These are phyloP conservation scores for Xylariaceae sp. DNA, from an alignment of 2,329 filamentous ascomycete species.

Conservation along the genomic window DNA sequence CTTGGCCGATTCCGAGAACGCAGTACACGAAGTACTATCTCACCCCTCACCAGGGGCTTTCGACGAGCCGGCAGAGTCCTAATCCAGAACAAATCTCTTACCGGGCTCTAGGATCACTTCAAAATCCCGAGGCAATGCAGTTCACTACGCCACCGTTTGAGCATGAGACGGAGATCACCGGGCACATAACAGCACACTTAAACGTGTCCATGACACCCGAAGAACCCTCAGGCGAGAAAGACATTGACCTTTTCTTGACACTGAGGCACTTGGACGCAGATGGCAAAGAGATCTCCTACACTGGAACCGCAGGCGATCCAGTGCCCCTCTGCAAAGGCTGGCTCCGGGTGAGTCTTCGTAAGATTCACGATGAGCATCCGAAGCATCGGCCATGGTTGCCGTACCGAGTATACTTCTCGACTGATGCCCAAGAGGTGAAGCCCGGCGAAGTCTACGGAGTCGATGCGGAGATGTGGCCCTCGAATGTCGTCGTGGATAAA, in stretches of 20 bases:
- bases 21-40: slow-evolving; percentile 68
- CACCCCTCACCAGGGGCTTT: slow-evolving; percentile 53
- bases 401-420: slow-evolving; percentile 63
- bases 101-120: slow-evolving; percentile 62
- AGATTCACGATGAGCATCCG: slow-evolving; percentile 56
- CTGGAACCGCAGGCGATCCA: slow-evolving; percentile 68
- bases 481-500: slow-evolving; percentile 61
- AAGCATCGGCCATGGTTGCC: slow-evolving; percentile 62
- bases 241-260: slow-evolving; percentile 71
- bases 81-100: slow-evolving; percentile 58
- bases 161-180: slow-evolving; percentile 72
- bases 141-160: slow-evolving; percentile 66
- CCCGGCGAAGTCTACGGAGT: slow-evolving; percentile 63
- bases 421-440: slow-evolving; percentile 61
- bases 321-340: slow-evolving; percentile 70
- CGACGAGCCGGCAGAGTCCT: slow-evolving; percentile 39
- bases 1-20: slow-evolving; percentile 73
- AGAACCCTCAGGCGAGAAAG: slow-evolving; percentile 49
- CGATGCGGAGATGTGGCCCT: slow-evolving; percentile 71
- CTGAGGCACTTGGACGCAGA: slow-evolving; percentile 62
- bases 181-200: slow-evolving; percentile 69
- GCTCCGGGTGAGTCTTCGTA: slow-evolving; percentile 64
- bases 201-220: slow-evolving; percentile 68
- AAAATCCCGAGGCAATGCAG: slow-evolving; percentile 60
- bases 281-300: slow-evolving; percentile 67